Percentiles rank a stretch among this genome's conserved stretches.
phyloP scores from a whole-genome alignment of 257 asterid species.

The Osmanthus fragrans region DNA sequence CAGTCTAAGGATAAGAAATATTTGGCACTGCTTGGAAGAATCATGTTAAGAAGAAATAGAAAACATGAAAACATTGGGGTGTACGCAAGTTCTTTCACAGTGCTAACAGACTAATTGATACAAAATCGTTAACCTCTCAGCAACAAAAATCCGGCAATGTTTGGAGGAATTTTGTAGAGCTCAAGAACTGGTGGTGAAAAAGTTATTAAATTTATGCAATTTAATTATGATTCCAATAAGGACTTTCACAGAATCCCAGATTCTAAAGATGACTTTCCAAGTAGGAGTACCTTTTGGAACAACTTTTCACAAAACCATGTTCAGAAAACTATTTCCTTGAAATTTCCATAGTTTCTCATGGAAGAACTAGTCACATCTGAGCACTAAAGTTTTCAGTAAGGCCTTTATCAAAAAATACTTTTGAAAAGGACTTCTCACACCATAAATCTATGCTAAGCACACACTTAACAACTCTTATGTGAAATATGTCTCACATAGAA shows the following conservation, averaged over 20 bases:
- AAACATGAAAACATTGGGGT: not conserved
- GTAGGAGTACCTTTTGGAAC: not conserved
- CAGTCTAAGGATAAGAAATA: not conserved
- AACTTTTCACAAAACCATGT: not conserved
- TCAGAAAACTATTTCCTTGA: not conserved
- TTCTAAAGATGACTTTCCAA: not conserved
- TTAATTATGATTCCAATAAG: not conserved
- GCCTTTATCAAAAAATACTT: not conserved
- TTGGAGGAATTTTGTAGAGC: not conserved
- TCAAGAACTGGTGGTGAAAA: not conserved
- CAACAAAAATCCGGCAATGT: not conserved
- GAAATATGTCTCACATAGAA: not conserved
- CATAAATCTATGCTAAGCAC: not conserved
- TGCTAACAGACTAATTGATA: not conserved
- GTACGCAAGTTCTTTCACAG: not conserved
- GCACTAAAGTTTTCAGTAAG: not conserved
- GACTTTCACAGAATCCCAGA: not conserved
- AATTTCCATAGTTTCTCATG: not conserved
- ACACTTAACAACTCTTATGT: too few species aligned
- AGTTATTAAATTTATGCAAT: not conserved
- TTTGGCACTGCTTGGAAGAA: not conserved
- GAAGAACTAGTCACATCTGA: not conserved
- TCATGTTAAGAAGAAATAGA: not conserved
- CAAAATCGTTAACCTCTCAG: not conserved
- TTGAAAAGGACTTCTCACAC: not conserved